Evolutionary conservation across 2,329 filamentous ascomycete species (phyloP).

Genomic region (Ceratocystis alfenasii): DNA sequence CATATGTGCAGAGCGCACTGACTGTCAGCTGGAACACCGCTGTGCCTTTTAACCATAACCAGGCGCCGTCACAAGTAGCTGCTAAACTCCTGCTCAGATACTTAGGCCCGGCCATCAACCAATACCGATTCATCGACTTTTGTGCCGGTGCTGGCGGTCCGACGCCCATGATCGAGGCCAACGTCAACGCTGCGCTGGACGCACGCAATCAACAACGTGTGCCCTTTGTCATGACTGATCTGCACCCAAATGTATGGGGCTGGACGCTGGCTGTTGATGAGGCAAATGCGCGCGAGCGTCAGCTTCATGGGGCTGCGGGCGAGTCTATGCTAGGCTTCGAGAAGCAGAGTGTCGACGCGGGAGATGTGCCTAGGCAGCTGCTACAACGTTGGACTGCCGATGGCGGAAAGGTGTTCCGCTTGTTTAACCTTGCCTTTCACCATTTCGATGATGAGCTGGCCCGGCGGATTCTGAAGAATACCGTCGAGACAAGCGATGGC

Average conservation of each 20-base stretch:
- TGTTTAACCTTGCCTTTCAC: constrained; percentile 66
- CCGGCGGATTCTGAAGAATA: constrained; percentile 48
- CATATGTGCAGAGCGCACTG: constrained; percentile 52
- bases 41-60: constrained; percentile 45
- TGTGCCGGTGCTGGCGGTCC: constrained; percentile 64
- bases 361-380: constrained; percentile 42
- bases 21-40: constrained; percentile 50
- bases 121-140: constrained; percentile 60
- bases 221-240: constrained; percentile 51
- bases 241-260: constrained; percentile 50
- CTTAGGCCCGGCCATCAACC: constrained; percentile 36
- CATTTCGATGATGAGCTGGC: constrained; percentile 59
- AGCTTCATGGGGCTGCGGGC: constrained; percentile 30
- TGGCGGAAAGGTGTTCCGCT: constrained; percentile 47
- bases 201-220: constrained; percentile 26
- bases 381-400: constrained; percentile 27
- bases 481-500: constrained; percentile 51
- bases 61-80: constrained; percentile 49
- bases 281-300: constrained; percentile 22
- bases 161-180: constrained; percentile 50
- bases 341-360: constrained; percentile 51
- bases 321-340: constrained; percentile 42
- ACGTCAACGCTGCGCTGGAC: constrained; percentile 37
- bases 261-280: constrained; percentile 39
- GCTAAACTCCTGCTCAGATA: constrained; percentile 43